Conservation (phyloP, 2,329 filamentous ascomycete species). For the Nemania abortiva region DNA sequence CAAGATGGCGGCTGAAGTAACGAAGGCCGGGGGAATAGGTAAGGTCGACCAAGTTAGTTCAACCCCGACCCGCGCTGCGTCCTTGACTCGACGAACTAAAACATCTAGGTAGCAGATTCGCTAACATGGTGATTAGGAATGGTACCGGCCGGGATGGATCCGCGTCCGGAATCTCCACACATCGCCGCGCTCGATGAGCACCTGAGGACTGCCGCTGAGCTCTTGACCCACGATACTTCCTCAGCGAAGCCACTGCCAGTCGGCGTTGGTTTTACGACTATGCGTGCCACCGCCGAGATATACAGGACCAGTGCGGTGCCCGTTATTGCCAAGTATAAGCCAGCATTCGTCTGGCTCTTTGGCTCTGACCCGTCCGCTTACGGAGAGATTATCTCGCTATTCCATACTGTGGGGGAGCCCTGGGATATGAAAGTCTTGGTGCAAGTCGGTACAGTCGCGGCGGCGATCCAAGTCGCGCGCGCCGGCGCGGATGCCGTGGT, state of each 20-base stretch:
- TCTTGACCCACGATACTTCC: background rate
- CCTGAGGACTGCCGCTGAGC: background rate
- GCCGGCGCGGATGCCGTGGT: constrained; percentile 60
- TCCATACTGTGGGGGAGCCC: constrained; percentile 52
- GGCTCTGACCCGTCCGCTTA: constrained; percentile 8
- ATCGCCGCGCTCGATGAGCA: constrained; percentile 5
- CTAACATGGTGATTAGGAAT: constrained; percentile 6
- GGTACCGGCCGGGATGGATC: constrained; percentile 9
- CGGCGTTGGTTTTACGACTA: background rate
- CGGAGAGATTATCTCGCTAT: constrained; percentile 14
- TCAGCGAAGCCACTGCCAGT: background rate
- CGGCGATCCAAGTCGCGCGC: constrained; percentile 58
- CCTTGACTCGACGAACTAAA: background rate
- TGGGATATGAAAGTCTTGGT: constrained; percentile 63
- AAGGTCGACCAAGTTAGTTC: background rate
- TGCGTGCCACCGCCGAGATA: constrained; percentile 8
- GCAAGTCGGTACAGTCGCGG: constrained; percentile 62
- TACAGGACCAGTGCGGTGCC: constrained; percentile 12
- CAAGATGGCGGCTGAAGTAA: constrained; percentile 3
- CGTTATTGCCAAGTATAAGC: constrained; percentile 49
- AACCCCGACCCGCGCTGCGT: background rate
- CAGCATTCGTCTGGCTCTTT: constrained; percentile 38
- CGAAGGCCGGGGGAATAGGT: constrained; percentile 15
- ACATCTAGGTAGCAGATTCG: background rate
- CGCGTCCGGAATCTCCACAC: constrained; percentile 8